These are phyloP conservation scores for Leishmania aethiopica DNA, from an alignment of 208 protist genomes.

Conservation along the genomic window DNA sequence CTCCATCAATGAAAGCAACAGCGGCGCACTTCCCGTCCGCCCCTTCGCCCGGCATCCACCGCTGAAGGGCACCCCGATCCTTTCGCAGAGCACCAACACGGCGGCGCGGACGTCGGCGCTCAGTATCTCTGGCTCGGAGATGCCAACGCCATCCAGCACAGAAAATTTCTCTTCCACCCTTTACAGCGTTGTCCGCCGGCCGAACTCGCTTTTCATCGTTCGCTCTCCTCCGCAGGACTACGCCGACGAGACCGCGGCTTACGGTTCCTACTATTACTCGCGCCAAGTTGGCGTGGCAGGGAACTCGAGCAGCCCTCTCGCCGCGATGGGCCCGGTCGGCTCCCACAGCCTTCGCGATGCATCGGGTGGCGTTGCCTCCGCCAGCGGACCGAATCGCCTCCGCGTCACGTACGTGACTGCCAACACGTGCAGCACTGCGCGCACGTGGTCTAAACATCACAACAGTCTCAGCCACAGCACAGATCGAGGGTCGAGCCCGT, in stretches of 20 bases:
- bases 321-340: not conserved
- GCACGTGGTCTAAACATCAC: not conserved
- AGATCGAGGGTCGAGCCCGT: not conserved
- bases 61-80: slow-evolving; percentile 5
- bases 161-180: not conserved
- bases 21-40: not conserved
- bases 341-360: not conserved
- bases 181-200: slow-evolving; percentile 10
- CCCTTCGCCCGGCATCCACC: slow-evolving; percentile 7
- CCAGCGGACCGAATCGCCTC: not conserved
- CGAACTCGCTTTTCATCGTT: slow-evolving; percentile 20
- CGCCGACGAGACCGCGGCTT: not conserved
- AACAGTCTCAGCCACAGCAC: slow-evolving; percentile 1
- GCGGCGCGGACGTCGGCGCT: slow-evolving; percentile 12
- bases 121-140: slow-evolving; percentile 28
- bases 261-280: slow-evolving; percentile 11
- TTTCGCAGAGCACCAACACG: slow-evolving; percentile 26
- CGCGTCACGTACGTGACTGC: slow-evolving; percentile 30
- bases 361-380: not conserved
- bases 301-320: not conserved
- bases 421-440: slow-evolving; percentile 7
- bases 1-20: not conserved
- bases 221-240: slow-evolving; percentile 20
- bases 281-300: slow-evolving; percentile 1
- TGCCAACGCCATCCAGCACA: slow-evolving; percentile 28